A percentile compares a stretch with the other conserved stretches of the same genome.
These are phyloP conservation scores for Picochlorum sp. DNA, from an alignment of 139 green algal species.

Conservation along the genomic window DNA sequence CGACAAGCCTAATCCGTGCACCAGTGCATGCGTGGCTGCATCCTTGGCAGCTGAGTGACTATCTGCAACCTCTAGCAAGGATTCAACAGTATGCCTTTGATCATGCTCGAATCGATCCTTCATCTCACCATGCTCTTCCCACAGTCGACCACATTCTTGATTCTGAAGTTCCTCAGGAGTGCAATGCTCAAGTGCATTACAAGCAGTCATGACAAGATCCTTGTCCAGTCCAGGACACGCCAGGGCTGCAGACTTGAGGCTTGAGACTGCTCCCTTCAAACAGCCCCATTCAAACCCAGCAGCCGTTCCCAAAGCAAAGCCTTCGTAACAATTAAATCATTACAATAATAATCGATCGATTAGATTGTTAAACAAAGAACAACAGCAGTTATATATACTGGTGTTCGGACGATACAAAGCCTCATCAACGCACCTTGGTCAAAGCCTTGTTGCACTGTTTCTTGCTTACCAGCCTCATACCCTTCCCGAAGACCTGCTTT, in stretches of 20 bases:
- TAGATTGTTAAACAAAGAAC: not conserved
- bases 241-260: not conserved
- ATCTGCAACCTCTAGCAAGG: too few relatives aligned
- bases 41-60: too few relatives aligned
- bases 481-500: slow-evolving; percentile 18
- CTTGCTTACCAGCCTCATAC: slow-evolving; percentile 20
- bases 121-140: not conserved
- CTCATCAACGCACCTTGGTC: slow-evolving; percentile 5
- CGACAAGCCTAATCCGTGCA: too few relatives aligned
- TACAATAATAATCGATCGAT: not conserved
- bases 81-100: too few relatives aligned
- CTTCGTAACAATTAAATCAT: not conserved
- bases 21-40: too few relatives aligned
- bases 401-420: not conserved
- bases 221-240: not conserved
- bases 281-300: slow-evolving; percentile 15
- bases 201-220: not conserved
- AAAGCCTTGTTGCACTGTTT: slow-evolving; percentile 23
- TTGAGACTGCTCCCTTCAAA: not conserved
- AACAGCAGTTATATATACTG: not conserved
- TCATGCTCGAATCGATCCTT: not conserved
- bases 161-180: not conserved
- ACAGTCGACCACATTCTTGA: not conserved
- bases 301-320: slow-evolving; percentile 6
- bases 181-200: not conserved